Evolutionary conservation across 139 green algal species (phyloP).

Genomic region (Volvox africanus): DNA sequence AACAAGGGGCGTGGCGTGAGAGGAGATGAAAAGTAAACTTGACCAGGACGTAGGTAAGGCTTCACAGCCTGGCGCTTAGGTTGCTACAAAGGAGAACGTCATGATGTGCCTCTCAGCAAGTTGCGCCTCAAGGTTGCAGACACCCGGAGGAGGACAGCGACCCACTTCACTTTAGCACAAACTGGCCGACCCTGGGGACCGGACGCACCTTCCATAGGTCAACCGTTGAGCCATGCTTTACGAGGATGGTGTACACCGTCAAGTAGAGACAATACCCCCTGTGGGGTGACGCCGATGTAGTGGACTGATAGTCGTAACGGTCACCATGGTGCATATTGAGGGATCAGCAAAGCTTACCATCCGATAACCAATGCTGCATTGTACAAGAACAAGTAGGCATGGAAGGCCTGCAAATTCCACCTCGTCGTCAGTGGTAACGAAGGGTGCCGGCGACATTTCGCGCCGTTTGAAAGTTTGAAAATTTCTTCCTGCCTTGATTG

Average conservation of each 20-base stretch:
- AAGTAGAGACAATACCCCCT: conserved; percentile 81
- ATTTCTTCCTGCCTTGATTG: too few relatives aligned
- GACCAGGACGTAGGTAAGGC: too few relatives aligned
- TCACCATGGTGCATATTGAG: not conserved
- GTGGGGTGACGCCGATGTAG: not conserved
- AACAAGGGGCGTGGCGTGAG: not conserved
- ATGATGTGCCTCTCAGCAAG: too few relatives aligned
- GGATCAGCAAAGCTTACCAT: conserved; percentile 63
- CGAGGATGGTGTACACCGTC: conserved; percentile 53
- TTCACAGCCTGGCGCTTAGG: too few relatives aligned
- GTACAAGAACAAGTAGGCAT: conserved; percentile 81
- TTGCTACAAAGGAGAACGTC: too few relatives aligned
- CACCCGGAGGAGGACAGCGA: too few relatives aligned
- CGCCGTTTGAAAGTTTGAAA: not conserved
- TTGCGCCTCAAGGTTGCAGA: too few relatives aligned
- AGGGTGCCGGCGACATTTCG: not conserved
- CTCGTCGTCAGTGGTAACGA: not conserved
- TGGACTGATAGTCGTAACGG: not conserved
- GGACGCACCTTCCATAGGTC: conserved; percentile 72
- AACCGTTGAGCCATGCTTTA: conserved; percentile 45
- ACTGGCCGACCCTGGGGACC: not conserved
- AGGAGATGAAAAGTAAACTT: not conserved
- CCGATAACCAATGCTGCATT: conserved; percentile 69
- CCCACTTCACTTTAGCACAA: not conserved
- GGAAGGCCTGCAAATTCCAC: conserved; percentile 12